Base-by-base conservation (phyloP, 352 stramenopile genomes). In the Phytophthora podocarpi region DNA sequence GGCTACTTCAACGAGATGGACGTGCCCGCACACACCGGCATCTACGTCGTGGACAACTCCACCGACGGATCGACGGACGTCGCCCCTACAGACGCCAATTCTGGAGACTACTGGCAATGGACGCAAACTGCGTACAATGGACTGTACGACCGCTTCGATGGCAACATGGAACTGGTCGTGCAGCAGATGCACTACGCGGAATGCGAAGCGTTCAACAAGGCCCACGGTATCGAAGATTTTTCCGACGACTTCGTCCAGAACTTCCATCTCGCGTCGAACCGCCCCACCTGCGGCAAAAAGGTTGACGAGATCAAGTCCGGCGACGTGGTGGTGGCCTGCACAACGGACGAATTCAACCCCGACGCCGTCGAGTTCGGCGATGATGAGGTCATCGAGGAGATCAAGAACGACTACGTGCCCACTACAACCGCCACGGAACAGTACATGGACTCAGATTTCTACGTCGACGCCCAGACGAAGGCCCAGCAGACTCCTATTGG, bases 161-260 rank as follows among this genome's bases (percentile, higher is more conserved):
- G 74, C 36, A 65, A 85, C 66, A 74, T 87, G 46, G 61, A 68
- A 23, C 70, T 87, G 11, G 74, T 87, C n/a, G 43, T 68, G 13
- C 57, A 82, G 70, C 77, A 87, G 40, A 67, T 87, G 66, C 59
- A 78, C n/a, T 66, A 82, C 23, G 57, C 70, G 7, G 77, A 87
- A 39, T 82, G 75, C 43, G 49, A 76, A 52, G 59, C 74, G 36
- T 87, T 73, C 66, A 54, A 66, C 52, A 72, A 72, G 30, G 64
- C 67, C 12, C 70, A 79, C 51, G 64, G 69, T 23, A 66, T 87
- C 16, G 34, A 56, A 15, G 55, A 77, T 41, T 82, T 75, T 41
- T 80, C 73, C 47, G 52, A 55, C 30, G 65, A 67, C 21, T 85
- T 87, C 24, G 75, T 85, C 5, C 56, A 70, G 34, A 83, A 82